Evolutionary conservation across 345 rosid genomes (phyloP), one percentile per base, ranked within the genome.

Genomic region (Lepidium africanum): DNA sequence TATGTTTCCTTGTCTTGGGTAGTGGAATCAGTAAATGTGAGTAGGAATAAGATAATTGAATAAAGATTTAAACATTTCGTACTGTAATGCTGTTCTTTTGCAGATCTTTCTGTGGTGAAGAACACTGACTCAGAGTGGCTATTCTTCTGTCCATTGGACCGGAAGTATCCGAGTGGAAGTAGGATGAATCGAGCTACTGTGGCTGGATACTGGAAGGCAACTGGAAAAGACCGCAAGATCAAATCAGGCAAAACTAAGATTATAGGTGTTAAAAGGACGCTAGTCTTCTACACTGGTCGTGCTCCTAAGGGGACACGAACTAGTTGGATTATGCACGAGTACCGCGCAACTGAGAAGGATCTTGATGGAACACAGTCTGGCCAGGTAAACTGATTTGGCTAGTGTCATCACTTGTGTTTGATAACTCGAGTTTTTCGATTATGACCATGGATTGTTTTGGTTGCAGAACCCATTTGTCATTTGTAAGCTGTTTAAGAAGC

Each of bases 181-280:
- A 72, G 97, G 46, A 79, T 84, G 83, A 94, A 94, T 67, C 77
- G 99, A 38, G 99, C 99, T 0, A 94, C 99, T 0, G 23, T 8
- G 5, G 83, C 82, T 52, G 99, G 99, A 0, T 91, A 94, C 77
- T 94, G 99, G 97, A 94, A 94, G 78, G 93, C 97, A 0, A 94
- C 99, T 0, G 97, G 99, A 0, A 94, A 80, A 76, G 96, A 94
- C 65, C 86, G 97, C 9, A 84, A 64, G 69, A 77, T 94, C 19
- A 87, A 88, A 53, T 86, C 87, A 8, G 51, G 61, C 0, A 80
- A 40, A n/a, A 48, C 45, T 10, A 68, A 63, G 69, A 66, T 91
- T 77, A 89, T 94, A 13, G 99, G 99, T 1, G 84, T 86, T 83
- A 94, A 94, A 88, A 91, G 87, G 71, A 87, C 97, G 17, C 84